phyloP scores from a whole-genome alignment of 176 grass and related monocot species.

The Elymus sibiricus region DNA sequence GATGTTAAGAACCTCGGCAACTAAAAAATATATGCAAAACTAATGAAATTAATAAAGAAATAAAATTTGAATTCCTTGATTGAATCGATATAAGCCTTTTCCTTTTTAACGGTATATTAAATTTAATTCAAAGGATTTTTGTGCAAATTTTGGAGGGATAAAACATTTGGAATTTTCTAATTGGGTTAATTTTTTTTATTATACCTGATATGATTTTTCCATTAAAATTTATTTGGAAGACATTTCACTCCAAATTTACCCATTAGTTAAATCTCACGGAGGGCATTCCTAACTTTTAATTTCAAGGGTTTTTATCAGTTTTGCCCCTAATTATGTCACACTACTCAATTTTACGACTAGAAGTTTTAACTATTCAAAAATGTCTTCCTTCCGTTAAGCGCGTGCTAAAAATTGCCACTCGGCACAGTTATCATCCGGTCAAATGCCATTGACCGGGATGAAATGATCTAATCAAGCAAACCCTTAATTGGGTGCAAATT shows the following conservation, averaged over 20 bases:
- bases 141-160: neutral
- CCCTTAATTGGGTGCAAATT: too few relatives aligned
- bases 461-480: neutral
- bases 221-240: neutral
- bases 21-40: neutral
- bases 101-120: fast-evolving
- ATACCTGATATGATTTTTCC: neutral
- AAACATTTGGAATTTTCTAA: neutral
- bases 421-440: too few relatives aligned
- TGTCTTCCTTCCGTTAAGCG: too few relatives aligned
- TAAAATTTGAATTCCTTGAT: neutral
- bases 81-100: neutral
- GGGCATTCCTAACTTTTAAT: too few relatives aligned
- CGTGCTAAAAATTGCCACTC: too few relatives aligned
- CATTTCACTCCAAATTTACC: neutral
- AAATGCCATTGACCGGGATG: too few relatives aligned
- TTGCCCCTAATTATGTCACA: too few relatives aligned
- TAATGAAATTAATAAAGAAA: neutral
- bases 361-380: too few relatives aligned
- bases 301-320: too few relatives aligned
- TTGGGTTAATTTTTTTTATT: neutral
- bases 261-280: neutral
- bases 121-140: neutral
- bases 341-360: too few relatives aligned
- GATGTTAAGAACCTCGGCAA: neutral